Conservation (phyloP, 257 asterid genomes). For the Lycium barbarum region DNA sequence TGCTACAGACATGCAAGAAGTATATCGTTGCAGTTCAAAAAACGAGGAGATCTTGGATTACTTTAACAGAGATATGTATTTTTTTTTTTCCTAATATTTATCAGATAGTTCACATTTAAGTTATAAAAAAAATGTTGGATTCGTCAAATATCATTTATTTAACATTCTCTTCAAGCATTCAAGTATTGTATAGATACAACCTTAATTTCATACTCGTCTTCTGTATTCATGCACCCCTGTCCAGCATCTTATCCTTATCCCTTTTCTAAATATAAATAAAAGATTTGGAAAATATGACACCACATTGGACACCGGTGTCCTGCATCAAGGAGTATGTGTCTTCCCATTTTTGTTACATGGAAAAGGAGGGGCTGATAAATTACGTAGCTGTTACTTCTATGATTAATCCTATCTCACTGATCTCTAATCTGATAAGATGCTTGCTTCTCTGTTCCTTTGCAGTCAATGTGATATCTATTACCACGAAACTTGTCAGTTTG, state of each 20-base stretch:
- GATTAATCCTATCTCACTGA: not conserved
- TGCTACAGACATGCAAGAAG: not conserved
- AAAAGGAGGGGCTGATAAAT: not conserved
- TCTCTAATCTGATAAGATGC: not conserved
- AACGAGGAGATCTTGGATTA: not conserved
- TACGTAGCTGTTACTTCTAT: not conserved
- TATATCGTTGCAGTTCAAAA: not conserved
- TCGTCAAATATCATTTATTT: not conserved
- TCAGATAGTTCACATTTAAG: not conserved
- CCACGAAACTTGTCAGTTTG: slow-evolving; percentile 12
- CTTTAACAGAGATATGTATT: not conserved
- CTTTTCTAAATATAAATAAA: not conserved
- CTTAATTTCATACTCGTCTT: not conserved
- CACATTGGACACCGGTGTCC: not conserved
- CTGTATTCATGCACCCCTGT: not conserved
- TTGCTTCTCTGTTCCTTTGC: not conserved
- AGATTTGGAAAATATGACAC: not conserved
- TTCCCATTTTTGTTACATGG: not conserved
- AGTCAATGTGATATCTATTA: not conserved
- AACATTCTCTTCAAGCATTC: not conserved
- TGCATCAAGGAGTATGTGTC: not conserved
- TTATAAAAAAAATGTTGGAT: not conserved
- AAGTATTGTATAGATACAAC: not conserved
- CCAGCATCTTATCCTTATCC: not conserved
- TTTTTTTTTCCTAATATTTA: not conserved